A percentile compares a stretch with the other conserved stretches of the same genome.
Conservation (phyloP, 2,329 filamentous ascomycete species). For the Coniosporium tulheliwenetii region DNA sequence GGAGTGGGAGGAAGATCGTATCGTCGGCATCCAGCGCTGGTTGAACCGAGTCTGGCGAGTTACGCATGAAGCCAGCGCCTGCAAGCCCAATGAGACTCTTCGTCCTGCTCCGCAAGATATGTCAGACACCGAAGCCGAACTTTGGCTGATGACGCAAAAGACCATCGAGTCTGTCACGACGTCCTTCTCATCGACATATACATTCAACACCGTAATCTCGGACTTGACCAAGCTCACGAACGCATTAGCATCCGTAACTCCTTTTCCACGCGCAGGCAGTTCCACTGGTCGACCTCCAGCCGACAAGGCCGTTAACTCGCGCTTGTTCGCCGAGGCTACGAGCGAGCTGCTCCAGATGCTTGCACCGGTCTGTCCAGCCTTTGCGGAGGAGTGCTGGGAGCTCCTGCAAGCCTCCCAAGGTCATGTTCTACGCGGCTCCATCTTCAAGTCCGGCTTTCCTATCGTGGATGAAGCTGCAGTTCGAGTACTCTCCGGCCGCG, state of each 20-base stretch:
- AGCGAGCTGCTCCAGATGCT: conserved; percentile 52
- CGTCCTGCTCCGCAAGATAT: conserved; percentile 16
- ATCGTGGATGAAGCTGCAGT: conserved; percentile 31
- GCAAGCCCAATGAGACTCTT: conserved; percentile 10
- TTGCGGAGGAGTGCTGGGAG: conserved; percentile 70
- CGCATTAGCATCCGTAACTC: conserved; percentile 12
- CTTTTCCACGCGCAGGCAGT: neutral
- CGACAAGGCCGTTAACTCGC: conserved; percentile 18
- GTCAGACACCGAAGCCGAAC: conserved; percentile 20
- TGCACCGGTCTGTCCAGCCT: conserved; percentile 64
- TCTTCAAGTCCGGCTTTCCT: conserved; percentile 43
- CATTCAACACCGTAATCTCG: conserved; percentile 70
- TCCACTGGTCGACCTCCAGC: no score
- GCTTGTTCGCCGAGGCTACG: conserved; percentile 34
- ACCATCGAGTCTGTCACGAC: conserved; percentile 51
- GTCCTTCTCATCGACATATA: conserved; percentile 55
- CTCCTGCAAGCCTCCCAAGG: conserved; percentile 28
- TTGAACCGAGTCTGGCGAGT: conserved; percentile 50
- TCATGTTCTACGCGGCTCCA: conserved; percentile 3
- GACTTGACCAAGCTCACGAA: conserved; percentile 76
- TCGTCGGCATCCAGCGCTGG: conserved; percentile 71
- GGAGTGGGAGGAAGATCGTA: conserved; percentile 77
- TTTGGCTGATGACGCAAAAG: conserved; percentile 53
- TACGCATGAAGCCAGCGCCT: conserved; percentile 18
- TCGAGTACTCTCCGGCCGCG: conserved; percentile 33